phyloP scores from a whole-genome alignment of 2,329 filamentous ascomycete genomes.

The Juglanconis sp. region DNA sequence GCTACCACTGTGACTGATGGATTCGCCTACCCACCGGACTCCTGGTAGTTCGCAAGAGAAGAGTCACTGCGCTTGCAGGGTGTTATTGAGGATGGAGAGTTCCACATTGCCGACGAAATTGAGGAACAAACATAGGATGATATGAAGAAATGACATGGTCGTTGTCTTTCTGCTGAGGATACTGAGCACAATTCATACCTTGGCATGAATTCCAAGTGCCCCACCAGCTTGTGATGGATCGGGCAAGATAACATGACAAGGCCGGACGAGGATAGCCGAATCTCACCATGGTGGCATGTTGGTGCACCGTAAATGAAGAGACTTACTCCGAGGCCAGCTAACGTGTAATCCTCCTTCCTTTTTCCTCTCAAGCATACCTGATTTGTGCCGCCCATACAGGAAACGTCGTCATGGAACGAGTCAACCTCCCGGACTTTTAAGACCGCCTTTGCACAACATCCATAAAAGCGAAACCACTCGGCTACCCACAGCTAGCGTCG shows the following conservation, averaged over 20 bases:
- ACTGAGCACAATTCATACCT: not conserved
- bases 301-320: conserved; percentile 5
- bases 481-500: not conserved
- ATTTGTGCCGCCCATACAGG: not conserved
- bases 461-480: not conserved
- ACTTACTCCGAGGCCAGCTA: not conserved
- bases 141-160: not conserved
- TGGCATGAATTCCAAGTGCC: not conserved
- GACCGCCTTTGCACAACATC: not conserved
- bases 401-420: not conserved
- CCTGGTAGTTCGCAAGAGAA: not conserved
- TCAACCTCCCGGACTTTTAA: not conserved
- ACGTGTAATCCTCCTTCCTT: not conserved
- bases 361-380: not conserved
- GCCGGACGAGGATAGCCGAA: not conserved
- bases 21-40: not conserved
- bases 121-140: too few relatives aligned
- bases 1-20: not conserved
- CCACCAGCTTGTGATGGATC: not conserved
- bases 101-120: too few relatives aligned
- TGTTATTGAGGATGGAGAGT: not conserved
- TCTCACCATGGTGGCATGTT: conserved; percentile 3
- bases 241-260: not conserved
- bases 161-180: not conserved
- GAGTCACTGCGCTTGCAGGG: not conserved